phyloP scores from a whole-genome alignment of 495 filamentous ascomycete genomes.

The Aspergillus asperescens region DNA sequence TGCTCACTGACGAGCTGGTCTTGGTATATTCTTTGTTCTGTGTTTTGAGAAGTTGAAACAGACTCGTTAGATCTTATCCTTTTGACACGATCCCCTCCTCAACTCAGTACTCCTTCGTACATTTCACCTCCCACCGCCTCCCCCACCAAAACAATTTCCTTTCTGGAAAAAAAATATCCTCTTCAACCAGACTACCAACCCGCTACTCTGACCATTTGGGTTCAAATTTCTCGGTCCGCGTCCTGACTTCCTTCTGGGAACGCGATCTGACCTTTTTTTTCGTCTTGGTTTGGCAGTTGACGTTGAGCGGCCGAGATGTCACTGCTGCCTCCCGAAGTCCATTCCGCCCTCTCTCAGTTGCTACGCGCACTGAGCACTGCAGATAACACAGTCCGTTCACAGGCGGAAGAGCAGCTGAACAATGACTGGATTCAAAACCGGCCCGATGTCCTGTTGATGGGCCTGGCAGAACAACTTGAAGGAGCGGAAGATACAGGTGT shows the following conservation, averaged over 20 bases:
- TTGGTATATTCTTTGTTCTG: neutral
- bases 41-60: too few relatives aligned
- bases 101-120: constrained; percentile 20
- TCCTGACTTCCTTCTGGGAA: constrained; percentile 7
- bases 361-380: constrained; percentile 80
- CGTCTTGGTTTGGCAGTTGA: constrained; percentile 12
- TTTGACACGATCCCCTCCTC: constrained; percentile 26
- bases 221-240: constrained; percentile 14
- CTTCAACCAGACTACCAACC: constrained; percentile 7
- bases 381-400: constrained; percentile 77
- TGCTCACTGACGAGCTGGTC: neutral
- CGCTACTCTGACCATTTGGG: constrained; percentile 20
- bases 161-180: constrained; percentile 19
- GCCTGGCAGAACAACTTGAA: constrained; percentile 85
- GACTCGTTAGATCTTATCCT: neutral
- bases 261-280: constrained; percentile 11
- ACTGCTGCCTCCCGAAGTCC: constrained; percentile 72
- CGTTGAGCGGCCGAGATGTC: constrained; percentile 58
- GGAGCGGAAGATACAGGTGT: constrained; percentile 63
- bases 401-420: constrained; percentile 84
- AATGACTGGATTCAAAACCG: constrained; percentile 77
- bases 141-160: constrained; percentile 26
- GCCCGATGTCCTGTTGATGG: constrained; percentile 87
- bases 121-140: constrained; percentile 28
- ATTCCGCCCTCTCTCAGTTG: constrained; percentile 76